Evolutionary conservation across 768 basidiomycete species (phyloP).

Genomic region (Podaxis sp.): DNA sequence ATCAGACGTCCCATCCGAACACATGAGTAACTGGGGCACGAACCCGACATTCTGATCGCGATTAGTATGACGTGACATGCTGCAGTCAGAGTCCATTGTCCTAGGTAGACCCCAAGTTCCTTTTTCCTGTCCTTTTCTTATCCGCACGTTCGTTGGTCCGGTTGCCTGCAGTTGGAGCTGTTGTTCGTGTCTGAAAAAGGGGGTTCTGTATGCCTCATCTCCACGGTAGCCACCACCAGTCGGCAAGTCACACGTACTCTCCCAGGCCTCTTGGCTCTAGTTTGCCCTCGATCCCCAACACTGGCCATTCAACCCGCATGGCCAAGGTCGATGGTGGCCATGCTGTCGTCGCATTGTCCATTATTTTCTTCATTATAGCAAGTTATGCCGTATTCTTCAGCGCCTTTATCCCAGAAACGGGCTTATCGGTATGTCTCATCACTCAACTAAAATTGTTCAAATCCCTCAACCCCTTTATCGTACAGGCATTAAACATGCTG

Average conservation of each 20-base stretch:
- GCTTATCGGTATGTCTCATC: conserved; percentile 41
- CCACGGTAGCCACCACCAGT: conserved; percentile 8
- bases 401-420: conserved; percentile 52
- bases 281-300: not conserved
- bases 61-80: conserved; percentile 11
- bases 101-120: not conserved
- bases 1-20: not conserved
- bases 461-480: not conserved
- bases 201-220: not conserved
- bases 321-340: conserved; percentile 32
- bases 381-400: conserved; percentile 64
- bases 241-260: conserved; percentile 6
- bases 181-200: conserved; percentile 1
- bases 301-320: conserved; percentile 14
- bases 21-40: not conserved
- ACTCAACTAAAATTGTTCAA: not conserved
- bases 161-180: not conserved
- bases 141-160: not conserved
- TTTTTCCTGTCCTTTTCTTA: not conserved
- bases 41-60: conserved; percentile 12
- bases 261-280: conserved; percentile 2
- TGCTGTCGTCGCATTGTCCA: conserved; percentile 40
- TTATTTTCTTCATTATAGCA: conserved; percentile 50
- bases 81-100: conserved; percentile 8
- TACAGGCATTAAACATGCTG: conserved; percentile 59